These are phyloP conservation scores for Plasmodium fragile DNA, from an alignment of 169 alveolate species.

Conservation along the genomic window DNA sequence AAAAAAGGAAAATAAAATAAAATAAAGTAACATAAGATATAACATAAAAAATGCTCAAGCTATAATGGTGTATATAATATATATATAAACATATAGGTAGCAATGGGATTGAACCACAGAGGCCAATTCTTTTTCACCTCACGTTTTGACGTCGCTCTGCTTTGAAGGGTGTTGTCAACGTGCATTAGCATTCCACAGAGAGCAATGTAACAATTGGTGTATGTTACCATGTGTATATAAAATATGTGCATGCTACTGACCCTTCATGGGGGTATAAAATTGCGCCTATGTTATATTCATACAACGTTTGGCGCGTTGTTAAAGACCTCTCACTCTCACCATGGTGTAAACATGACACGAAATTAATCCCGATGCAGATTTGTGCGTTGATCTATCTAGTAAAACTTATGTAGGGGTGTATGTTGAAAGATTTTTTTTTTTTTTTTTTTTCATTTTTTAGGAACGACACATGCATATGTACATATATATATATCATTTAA, in stretches of 20 bases:
- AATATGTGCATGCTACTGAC: not conserved
- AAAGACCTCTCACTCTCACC: not conserved
- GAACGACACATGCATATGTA: not conserved
- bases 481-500: not conserved
- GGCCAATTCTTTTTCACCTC: not conserved
- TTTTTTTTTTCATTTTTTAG: not conserved
- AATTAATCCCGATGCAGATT: not conserved
- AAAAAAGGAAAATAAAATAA: not conserved
- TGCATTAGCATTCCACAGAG: not conserved
- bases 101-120: not conserved
- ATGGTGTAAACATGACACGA: not conserved
- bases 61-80: not conserved
- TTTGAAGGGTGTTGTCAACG: not conserved
- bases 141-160: not conserved
- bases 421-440: constrained; percentile 10
- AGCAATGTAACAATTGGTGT: not conserved
- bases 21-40: not conserved
- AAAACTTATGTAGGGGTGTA: constrained; percentile 8
- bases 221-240: not conserved
- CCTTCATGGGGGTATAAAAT: not conserved
- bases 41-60: not conserved
- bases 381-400: constrained; percentile 6
- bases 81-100: no score
- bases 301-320: not conserved
- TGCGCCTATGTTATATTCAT: not conserved